These are phyloP conservation scores for Aspergillus arachidicola DNA, from an alignment of 2,329 filamentous ascomycete species.

Conservation along the genomic window DNA sequence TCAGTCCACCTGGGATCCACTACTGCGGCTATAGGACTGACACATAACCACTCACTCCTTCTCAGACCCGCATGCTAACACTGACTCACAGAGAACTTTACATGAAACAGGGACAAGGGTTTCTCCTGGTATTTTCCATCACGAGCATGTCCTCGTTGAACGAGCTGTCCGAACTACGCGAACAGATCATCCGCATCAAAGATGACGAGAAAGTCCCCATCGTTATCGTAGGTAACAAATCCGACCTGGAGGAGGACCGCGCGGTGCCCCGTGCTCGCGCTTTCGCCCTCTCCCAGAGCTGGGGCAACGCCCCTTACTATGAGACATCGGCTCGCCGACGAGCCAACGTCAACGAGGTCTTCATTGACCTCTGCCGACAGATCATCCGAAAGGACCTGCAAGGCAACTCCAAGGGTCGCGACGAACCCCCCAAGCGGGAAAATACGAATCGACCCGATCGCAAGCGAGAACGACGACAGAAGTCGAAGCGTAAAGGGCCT, in stretches of 20 bases:
- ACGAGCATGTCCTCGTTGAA: slow-evolving; percentile 80
- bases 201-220: slow-evolving; percentile 83
- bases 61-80: slow-evolving; percentile 3
- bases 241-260: slow-evolving; percentile 83
- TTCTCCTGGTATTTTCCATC: slow-evolving; percentile 89
- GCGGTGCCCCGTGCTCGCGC: slow-evolving; percentile 76
- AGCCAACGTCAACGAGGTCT: slow-evolving; percentile 89
- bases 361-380: slow-evolving; percentile 80
- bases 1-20: background rate
- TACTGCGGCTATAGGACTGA: background rate
- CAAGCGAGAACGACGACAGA: slow-evolving; percentile 34
- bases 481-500: slow-evolving; percentile 36
- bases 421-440: slow-evolving; percentile 38
- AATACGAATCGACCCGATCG: slow-evolving; percentile 37
- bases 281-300: slow-evolving; percentile 81
- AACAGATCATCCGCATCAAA: slow-evolving; percentile 90
- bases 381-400: slow-evolving; percentile 71
- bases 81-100: slow-evolving; percentile 68
- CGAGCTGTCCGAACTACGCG: slow-evolving; percentile 77
- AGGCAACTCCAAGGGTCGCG: slow-evolving; percentile 35
- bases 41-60: background rate
- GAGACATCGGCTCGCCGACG: slow-evolving; percentile 81
- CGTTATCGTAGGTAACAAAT: slow-evolving; percentile 91
- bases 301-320: slow-evolving; percentile 86
- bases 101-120: slow-evolving; percentile 92